Evolutionary conservation across 768 basidiomycete genomes (phyloP).

Genomic region (Aureoboletus auriporus): DNA sequence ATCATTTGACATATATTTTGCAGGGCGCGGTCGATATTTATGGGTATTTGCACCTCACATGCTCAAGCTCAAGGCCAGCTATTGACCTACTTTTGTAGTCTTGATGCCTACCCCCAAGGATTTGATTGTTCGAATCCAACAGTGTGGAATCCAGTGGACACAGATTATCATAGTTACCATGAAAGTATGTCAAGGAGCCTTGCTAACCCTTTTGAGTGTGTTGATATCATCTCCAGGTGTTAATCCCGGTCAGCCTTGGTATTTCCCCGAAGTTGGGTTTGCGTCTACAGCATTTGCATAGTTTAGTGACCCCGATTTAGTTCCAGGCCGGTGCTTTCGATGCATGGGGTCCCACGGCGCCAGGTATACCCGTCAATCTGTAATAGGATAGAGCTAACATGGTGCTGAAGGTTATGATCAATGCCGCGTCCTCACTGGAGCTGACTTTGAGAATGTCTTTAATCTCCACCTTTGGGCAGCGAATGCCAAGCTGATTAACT

Average conservation of each 20-base stretch:
- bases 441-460: constrained; percentile 76
- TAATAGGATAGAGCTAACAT: constrained; percentile 1
- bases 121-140: constrained; percentile 79
- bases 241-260: constrained; percentile 56
- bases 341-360: constrained; percentile 74
- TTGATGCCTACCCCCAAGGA: constrained; percentile 73
- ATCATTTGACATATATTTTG: constrained; percentile 1
- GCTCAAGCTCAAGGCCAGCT: not conserved
- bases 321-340: constrained; percentile 79
- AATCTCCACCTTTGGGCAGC: constrained; percentile 74
- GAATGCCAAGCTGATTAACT: constrained; percentile 78
- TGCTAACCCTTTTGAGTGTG: not conserved
- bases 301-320: constrained; percentile 28
- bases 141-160: constrained; percentile 59
- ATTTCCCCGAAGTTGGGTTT: constrained; percentile 59
- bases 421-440: constrained; percentile 64
- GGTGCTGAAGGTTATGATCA: constrained; percentile 49
- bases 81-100: constrained; percentile 25
- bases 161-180: constrained; percentile 67
- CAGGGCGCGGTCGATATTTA: constrained; percentile 69
- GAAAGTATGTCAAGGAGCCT: constrained; percentile 16
- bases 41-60: constrained; percentile 40
- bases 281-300: not conserved
- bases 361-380: constrained; percentile 37
- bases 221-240: constrained; percentile 35